Percentiles rank a stretch among this genome's conserved stretches.
phyloP scores from a whole-genome alignment of 495 filamentous ascomycete species.

The Penicillium paradoxum region DNA sequence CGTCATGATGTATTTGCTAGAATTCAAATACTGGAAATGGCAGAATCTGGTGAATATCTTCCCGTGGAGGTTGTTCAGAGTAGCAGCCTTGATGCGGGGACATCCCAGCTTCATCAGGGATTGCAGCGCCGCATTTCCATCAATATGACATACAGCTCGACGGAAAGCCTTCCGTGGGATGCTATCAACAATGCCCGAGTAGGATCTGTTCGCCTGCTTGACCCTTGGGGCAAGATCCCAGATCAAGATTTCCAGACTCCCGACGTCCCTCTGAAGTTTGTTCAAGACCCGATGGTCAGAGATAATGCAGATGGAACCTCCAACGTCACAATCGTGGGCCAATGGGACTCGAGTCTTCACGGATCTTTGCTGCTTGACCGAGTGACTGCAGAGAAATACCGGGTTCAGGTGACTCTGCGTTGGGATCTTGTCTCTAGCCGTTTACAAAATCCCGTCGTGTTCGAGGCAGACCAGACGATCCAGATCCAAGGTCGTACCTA shows the following conservation, averaged over 20 bases:
- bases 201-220: conserved; percentile 74
- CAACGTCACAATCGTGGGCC: conserved; percentile 76
- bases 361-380: conserved; percentile 84
- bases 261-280: conserved; percentile 71
- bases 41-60: conserved; percentile 83
- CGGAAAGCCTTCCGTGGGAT: conserved; percentile 80
- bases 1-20: conserved; percentile 88
- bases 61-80: conserved; percentile 90
- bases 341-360: conserved; percentile 96
- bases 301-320: conserved; percentile 87
- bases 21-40: conserved; percentile 82
- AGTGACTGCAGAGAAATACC: conserved; percentile 83
- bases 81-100: conserved; percentile 73
- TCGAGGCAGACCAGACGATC: conserved; percentile 70
- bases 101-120: conserved; percentile 93
- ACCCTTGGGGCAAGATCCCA: conserved; percentile 77
- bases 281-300: conserved; percentile 68
- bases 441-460: conserved; percentile 75
- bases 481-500: conserved; percentile 84
- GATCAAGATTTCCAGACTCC: conserved; percentile 65
- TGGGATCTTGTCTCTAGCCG: conserved; percentile 80
- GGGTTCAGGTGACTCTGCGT: conserved; percentile 77
- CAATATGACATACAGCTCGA: conserved; percentile 82
- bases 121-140: conserved; percentile 85
- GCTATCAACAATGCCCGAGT: conserved; percentile 70